Percentiles rank a stretch among this genome's conserved stretches.
phyloP scores from a whole-genome alignment of 176 grass and related monocot species.

The Otatea glauca region DNA sequence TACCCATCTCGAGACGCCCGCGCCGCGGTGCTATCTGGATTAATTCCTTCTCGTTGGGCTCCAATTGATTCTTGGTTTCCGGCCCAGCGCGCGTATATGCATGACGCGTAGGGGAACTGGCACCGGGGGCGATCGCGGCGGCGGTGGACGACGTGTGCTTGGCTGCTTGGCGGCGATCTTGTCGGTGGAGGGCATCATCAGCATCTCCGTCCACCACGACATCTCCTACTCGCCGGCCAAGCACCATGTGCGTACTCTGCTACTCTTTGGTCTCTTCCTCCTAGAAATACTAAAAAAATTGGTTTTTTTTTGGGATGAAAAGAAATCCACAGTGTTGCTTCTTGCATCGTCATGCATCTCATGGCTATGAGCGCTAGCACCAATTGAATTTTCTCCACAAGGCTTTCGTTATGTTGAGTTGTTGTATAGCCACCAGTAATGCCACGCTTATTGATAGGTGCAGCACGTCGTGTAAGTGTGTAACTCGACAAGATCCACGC shows the following conservation, averaged over 20 bases:
- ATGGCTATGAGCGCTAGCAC: no score
- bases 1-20: background rate
- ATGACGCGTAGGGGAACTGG: conserved; percentile 83
- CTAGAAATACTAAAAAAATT: background rate
- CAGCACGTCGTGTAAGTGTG: background rate
- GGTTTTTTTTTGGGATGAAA: background rate
- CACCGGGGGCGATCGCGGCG: conserved; percentile 76
- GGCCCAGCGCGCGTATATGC: background rate
- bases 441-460: background rate
- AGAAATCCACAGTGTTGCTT: background rate
- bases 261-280: background rate
- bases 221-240: conserved; percentile 66
- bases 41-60: background rate
- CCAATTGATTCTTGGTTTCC: background rate
- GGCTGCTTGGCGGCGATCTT: conserved; percentile 81
- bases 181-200: conserved; percentile 75
- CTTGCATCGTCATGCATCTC: background rate
- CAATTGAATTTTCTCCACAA: no score
- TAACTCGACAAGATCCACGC: background rate
- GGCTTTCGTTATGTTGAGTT: background rate
- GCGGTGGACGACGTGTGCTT: conserved; percentile 78
- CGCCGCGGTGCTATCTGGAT: background rate
- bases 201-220: conserved; percentile 74
- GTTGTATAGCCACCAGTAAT: background rate
- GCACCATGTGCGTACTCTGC: conserved; percentile 51